Evolutionary conservation across 1,284 basidiomycete species (phyloP).

Genomic region (Trametes polyzona): DNA sequence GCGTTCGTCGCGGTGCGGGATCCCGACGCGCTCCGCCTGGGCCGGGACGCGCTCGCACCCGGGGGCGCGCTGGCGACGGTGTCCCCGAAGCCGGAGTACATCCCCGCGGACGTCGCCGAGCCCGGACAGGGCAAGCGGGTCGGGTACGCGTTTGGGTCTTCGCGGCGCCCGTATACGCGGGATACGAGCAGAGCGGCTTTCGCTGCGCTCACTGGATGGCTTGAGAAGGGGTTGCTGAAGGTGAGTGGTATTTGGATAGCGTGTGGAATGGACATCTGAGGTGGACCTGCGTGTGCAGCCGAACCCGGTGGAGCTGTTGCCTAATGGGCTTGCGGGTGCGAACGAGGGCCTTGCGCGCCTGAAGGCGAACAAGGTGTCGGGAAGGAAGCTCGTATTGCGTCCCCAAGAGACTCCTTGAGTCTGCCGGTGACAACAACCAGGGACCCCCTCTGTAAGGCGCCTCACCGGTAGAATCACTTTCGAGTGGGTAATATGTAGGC

Average conservation of each 20-base stretch:
- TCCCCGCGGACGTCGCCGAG: conserved; percentile 9
- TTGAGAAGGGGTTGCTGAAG: conserved; percentile 6
- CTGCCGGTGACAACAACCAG: no score
- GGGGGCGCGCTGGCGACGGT: neutral
- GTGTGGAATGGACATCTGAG: no score
- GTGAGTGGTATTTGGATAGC: neutral
- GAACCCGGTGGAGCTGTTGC: no score
- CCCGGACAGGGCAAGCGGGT: conserved; percentile 4
- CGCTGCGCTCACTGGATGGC: conserved; percentile 2
- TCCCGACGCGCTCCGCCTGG: conserved; percentile 1
- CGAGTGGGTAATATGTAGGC: no score
- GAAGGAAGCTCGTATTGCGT: no score
- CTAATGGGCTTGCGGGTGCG: no score
- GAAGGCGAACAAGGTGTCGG: no score
- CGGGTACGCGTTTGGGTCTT: neutral
- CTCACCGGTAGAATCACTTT: no score
- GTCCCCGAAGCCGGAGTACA: conserved; percentile 3
- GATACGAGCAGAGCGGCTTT: neutral
- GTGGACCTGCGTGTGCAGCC: no score
- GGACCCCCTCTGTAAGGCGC: no score
- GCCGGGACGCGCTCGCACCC: neutral
- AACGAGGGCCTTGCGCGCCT: no score
- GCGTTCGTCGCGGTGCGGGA: conserved; percentile 32
- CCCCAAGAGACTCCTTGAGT: no score
- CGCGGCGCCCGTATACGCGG: neutral